Evolutionary conservation across 2,329 filamentous ascomycete species (phyloP), one percentile per base, ranked within the genome.

Genomic region (Penicillium sp.): DNA sequence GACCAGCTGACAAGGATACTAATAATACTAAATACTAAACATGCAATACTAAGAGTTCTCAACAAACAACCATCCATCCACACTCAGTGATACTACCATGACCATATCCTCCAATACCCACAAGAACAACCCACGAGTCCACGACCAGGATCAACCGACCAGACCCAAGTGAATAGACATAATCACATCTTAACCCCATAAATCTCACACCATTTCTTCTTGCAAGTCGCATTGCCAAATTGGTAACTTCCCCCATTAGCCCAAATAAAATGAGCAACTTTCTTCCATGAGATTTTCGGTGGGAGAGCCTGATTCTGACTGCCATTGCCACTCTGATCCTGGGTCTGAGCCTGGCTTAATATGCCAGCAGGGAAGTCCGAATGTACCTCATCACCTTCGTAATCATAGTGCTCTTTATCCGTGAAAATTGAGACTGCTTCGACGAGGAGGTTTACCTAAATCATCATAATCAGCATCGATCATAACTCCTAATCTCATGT

Each of bases 171-270:
- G 13, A n/a, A 39, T 19, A 19, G n/a, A 19, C 5, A 3, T 19
- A 10, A 19, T 52, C 37, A 52, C 1, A 31, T 44, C 10, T 10
- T 21, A 19, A 69, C 58, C 16, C 60, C 59, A 49, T 75, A 64
- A 19, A 82, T 64, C 67, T 85, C 80, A 16, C 76, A 70, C 80
- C 83, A 87, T 73, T 85, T 86, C 73, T 83, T 85, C 70, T 86
- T 85, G 64, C 83, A 86, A 0, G 85, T 86, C 2, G 83, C 79
- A 62, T 84, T 82, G 3, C 84, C 84, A 64, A 86, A 87, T 33
- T 77, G 76, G 65, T 87, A 87, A 3, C 79, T 80, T 8, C 83
- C 84, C 2, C 83, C 82, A 45, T 81, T 68, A 3, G 71, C 64
- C 60, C 67, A 70, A 54, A 88, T 85, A 59, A 79, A 81, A 31